Evolutionary conservation across 169 alveolate species (phyloP).

Genomic region (Cytauxzoon felis): DNA sequence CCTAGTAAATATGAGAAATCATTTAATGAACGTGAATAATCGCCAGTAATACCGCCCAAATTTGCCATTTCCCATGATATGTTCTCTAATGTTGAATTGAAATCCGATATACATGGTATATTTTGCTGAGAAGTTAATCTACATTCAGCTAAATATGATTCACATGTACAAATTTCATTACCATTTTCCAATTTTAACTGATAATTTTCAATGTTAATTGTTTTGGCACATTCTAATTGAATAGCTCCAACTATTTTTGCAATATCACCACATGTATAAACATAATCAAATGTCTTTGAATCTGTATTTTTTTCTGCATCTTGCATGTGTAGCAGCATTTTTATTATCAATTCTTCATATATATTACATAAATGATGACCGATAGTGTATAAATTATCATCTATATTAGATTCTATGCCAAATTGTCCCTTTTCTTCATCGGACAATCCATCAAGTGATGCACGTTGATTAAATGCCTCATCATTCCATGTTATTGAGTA

Average conservation of each 20-base stretch:
- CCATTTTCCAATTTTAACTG: background rate
- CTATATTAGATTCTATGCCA: background rate
- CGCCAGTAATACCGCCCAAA: conserved; percentile 9
- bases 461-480: conserved; percentile 34
- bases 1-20: conserved; percentile 2
- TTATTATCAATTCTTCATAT: conserved; percentile 50
- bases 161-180: conserved; percentile 39
- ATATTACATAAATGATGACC: conserved; percentile 38
- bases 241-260: conserved; percentile 46
- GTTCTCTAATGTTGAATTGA: background rate
- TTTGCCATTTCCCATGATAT: conserved; percentile 22
- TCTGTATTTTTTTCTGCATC: conserved; percentile 41
- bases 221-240: conserved; percentile 24
- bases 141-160: conserved; percentile 15
- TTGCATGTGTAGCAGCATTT: conserved; percentile 63
- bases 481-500: conserved; percentile 48
- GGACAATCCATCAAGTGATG: background rate
- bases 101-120: background rate
- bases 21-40: conserved; percentile 1
- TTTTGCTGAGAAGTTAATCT: conserved; percentile 12
- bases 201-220: background rate
- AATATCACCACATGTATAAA: conserved; percentile 52
- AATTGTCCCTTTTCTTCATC: conserved; percentile 8
- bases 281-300: conserved; percentile 37
- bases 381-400: background rate